Evolutionary conservation across 371 early-diverging fungal genomes (phyloP), one percentile per base, ranked within the genome.

Genomic region (Blakeslea trispora): DNA sequence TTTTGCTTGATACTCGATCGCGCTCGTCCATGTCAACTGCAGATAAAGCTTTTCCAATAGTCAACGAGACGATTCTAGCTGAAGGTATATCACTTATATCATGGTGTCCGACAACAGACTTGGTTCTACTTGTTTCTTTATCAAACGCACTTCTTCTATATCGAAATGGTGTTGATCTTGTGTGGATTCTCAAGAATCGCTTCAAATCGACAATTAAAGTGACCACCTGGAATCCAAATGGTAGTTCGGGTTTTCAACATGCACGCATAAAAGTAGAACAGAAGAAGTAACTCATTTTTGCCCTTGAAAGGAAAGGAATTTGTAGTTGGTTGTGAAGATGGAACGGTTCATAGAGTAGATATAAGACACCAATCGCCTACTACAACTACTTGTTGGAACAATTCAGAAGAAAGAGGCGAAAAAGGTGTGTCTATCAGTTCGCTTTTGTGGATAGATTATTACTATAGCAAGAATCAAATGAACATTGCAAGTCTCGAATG

Each of bases 221-320:
- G 2, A 54, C 57, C 0, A 44, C 61, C 35, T 66, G 66, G 66
- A 49, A 53, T 11, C 66, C 61, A 1, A 57, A 66, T 35, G 66
- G 66, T 66, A 51, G 23, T 4, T 8, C 11, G 45, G 0, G 0
- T 18, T 13, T 50, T 3, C 24, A 32, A 15, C 17, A 14, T 7
- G 19, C 46, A 19, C n/a, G n/a, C n/a, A n/a, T n/a, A n/a, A n/a
- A n/a, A n/a, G n/a, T n/a, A n/a, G n/a, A n/a, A n/a, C n/a, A n/a
- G n/a, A n/a, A n/a, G n/a, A n/a, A n/a, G n/a, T n/a, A n/a, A n/a
- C n/a, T n/a, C n/a, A n/a, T n/a, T n/a, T n/a, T n/a, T n/a, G n/a
- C n/a, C n/a, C n/a, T n/a, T n/a, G n/a, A 14, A 45, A 64, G 66
- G 66, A 28, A 66, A 66, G 18, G 61, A 57, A 24, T 57, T 66